A percentile compares a stretch with the other conserved stretches of the same genome.
phyloP scores from a whole-genome alignment of 83 land plant genomes.

The Larix sibirica region DNA sequence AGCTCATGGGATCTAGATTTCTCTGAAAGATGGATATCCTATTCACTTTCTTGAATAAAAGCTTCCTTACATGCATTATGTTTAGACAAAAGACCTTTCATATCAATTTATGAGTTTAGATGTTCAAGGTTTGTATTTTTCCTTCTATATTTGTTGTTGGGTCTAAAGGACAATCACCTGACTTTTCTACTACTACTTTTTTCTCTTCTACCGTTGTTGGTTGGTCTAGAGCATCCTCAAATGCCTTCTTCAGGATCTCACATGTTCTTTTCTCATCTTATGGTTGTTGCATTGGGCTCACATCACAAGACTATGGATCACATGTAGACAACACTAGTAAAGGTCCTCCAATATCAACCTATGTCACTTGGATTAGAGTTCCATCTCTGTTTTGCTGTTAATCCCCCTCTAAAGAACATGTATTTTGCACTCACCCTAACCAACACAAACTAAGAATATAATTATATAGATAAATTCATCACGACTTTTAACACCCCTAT shows the following conservation, averaged over 20 bases:
- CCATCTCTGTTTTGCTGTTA: not conserved
- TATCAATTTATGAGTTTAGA: not conserved
- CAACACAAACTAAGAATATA: conserved; percentile 61
- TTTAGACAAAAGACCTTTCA: not conserved
- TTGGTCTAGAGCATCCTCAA: conserved; percentile 7
- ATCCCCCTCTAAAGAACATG: conserved; percentile 21
- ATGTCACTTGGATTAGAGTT: not conserved
- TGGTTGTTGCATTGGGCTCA: not conserved
- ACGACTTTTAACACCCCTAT: conserved; percentile 4
- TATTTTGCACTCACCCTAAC: conserved; percentile 70
- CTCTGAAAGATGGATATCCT: not conserved
- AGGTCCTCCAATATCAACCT: not conserved
- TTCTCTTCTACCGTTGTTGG: not conserved
- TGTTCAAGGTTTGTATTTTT: not conserved
- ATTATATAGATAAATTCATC: conserved; percentile 27
- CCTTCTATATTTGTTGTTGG: too few relatives aligned
- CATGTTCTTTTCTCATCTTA: conserved; percentile 19
- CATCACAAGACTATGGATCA: not conserved
- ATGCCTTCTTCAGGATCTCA: conserved; percentile 2
- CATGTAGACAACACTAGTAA: not conserved
- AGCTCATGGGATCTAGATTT: not conserved
- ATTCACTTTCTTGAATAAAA: not conserved
- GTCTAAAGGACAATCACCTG: too few relatives aligned
- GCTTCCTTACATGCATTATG: not conserved
- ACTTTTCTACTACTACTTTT: too few relatives aligned